Evolutionary conservation across 163 green algal species (phyloP).

Genomic region (Trebouxia gelatinosa): DNA sequence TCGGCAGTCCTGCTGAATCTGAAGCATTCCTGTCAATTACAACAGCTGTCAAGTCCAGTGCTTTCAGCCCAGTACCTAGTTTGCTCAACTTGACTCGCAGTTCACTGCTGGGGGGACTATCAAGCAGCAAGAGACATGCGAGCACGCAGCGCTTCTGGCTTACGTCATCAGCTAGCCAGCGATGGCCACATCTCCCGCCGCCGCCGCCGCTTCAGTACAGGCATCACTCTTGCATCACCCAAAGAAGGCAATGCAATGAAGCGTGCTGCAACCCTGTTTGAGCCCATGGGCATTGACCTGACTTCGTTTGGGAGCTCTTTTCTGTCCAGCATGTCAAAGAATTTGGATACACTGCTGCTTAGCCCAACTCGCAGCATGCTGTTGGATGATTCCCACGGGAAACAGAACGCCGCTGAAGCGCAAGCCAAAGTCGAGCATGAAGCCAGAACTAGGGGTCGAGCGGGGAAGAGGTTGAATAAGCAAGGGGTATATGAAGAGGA

Average conservation of each 20-base stretch:
- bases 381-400: slow-evolving; percentile 1
- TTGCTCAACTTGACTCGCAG: slow-evolving; percentile 15
- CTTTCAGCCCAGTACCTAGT: background rate
- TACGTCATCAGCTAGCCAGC: slow-evolving; percentile 1
- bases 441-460: no score
- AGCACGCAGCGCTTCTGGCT: background rate
- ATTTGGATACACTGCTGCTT: slow-evolving; percentile 11
- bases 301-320: background rate
- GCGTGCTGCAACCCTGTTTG: background rate
- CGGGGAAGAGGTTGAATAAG: background rate
- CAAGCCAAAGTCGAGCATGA: slow-evolving; percentile 2
- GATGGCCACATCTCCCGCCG: background rate
- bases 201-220: background rate
- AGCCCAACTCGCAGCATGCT: slow-evolving; percentile 2
- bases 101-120: slow-evolving; percentile 21
- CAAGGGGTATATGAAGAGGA: slow-evolving; percentile 14
- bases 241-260: background rate
- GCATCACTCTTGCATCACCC: background rate
- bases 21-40: no score
- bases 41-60: no score
- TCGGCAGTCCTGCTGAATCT: no score
- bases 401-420: no score
- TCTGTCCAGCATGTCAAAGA: slow-evolving; percentile 14
- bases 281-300: background rate
- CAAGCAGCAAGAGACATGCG: slow-evolving; percentile 16